phyloP scores from a whole-genome alignment of 129 eudicot genomes.

The Deinandra increscens region DNA sequence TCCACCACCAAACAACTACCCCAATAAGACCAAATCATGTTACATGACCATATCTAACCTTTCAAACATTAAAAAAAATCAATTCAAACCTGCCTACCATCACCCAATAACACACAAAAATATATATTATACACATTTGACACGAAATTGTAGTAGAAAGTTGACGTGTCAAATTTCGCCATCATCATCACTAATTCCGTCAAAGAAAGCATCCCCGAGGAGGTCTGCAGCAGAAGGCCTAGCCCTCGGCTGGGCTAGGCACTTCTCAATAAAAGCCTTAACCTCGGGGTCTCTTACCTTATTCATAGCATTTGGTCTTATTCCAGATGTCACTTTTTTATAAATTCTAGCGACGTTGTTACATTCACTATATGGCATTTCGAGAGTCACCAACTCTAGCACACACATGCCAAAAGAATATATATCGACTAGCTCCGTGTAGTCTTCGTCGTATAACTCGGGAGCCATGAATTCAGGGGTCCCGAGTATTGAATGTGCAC shows the following conservation, averaged over 20 bases:
- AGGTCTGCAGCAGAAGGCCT: slow-evolving; percentile 72
- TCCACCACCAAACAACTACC: slow-evolving; percentile 17
- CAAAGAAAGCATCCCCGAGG: slow-evolving; percentile 53
- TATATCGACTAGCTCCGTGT: slow-evolving; percentile 66
- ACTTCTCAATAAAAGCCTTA: slow-evolving; percentile 65
- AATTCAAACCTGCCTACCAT: slow-evolving; percentile 7
- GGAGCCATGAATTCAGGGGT: slow-evolving; percentile 91
- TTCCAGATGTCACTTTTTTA: slow-evolving; percentile 61
- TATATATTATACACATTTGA: background rate
- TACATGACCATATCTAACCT: slow-evolving; percentile 10
- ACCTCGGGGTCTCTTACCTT: slow-evolving; percentile 59
- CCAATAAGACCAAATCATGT: slow-evolving; percentile 9
- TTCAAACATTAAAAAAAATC: slow-evolving; percentile 2
- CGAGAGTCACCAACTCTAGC: slow-evolving; percentile 73
- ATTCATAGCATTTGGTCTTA: slow-evolving; percentile 58
- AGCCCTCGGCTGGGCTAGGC: slow-evolving; percentile 64
- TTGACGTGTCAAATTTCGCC: slow-evolving; percentile 30
- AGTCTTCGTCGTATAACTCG: slow-evolving; percentile 67
- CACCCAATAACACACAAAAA: slow-evolving; percentile 17
- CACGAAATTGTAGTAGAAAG: background rate
- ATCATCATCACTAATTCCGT: slow-evolving; percentile 39
- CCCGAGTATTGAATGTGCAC: slow-evolving; percentile 69
- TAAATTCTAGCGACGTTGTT: slow-evolving; percentile 58
- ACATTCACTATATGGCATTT: slow-evolving; percentile 73
- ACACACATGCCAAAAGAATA: slow-evolving; percentile 79